Percentiles rank a stretch among this genome's conserved stretches.
These are phyloP conservation scores for Lachnum nothofagi DNA, from an alignment of 2,329 filamentous ascomycete genomes.

Conservation along the genomic window DNA sequence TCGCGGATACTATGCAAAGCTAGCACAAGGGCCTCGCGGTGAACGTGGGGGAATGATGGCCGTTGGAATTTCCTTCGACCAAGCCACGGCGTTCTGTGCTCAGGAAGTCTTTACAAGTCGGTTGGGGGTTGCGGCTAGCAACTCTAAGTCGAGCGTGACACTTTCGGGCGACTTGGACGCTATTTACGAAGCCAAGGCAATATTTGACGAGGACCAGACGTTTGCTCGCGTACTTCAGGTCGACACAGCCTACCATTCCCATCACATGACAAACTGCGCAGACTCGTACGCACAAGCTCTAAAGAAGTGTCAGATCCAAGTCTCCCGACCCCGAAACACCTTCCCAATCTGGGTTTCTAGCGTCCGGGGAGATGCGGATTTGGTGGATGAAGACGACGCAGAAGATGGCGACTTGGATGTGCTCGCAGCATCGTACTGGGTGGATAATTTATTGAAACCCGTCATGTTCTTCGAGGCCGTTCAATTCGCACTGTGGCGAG, in stretches of 20 bases:
- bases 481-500: no score
- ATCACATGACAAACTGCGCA: conserved; percentile 21
- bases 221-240: conserved; percentile 21
- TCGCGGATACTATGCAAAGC: conserved; percentile 10
- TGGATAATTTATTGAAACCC: no score
- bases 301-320: conserved; percentile 7
- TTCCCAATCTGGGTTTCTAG: no score
- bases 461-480: no score
- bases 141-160: conserved; percentile 22
- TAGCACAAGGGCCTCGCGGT: conserved; percentile 8
- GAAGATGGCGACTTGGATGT: no score
- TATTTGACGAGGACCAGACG: conserved; percentile 11
- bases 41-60: conserved; percentile 26
- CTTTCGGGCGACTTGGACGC: conserved; percentile 24
- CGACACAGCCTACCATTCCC: conserved; percentile 23
- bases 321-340: conserved; percentile 8
- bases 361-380: no score
- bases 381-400: no score
- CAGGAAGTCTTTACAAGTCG: conserved; percentile 8
- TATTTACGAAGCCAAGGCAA: conserved; percentile 5
- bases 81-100: conserved; percentile 16
- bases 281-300: conserved; percentile 15
- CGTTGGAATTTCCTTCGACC: conserved; percentile 18
- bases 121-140: conserved; percentile 30
- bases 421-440: no score